Conservation (phyloP, 2,329 filamentous ascomycete genomes). For the Sarocladiaceae sp. region DNA sequence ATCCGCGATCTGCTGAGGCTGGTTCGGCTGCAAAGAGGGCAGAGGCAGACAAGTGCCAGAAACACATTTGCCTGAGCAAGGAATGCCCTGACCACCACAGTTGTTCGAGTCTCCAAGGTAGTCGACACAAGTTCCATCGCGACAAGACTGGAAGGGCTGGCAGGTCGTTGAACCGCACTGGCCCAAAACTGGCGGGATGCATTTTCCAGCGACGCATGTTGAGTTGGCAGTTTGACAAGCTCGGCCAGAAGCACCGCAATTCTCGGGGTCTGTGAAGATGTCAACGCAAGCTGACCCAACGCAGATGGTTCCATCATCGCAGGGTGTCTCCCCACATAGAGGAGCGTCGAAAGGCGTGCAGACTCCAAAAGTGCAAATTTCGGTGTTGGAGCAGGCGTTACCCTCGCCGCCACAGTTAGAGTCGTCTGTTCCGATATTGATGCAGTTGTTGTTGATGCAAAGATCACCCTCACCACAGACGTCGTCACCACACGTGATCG, state of each 20-base stretch:
- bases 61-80: slow-evolving; percentile 3
- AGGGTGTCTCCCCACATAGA: neutral
- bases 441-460: neutral
- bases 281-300: neutral
- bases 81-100: slow-evolving; percentile 2
- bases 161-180: neutral
- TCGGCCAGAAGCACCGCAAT: neutral
- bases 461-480: neutral
- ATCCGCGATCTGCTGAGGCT: neutral
- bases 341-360: slow-evolving; percentile 5
- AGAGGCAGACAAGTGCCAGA: slow-evolving; percentile 2
- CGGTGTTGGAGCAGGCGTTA: neutral
- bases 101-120: slow-evolving; percentile 3
- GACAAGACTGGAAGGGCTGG: neutral
- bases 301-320: neutral
- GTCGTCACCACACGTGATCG: neutral
- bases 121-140: neutral
- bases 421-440: neutral
- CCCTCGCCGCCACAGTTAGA: neutral
- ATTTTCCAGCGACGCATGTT: slow-evolving; percentile 1
- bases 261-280: slow-evolving; percentile 3
- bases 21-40: neutral
- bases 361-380: neutral
- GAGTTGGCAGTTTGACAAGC: neutral
- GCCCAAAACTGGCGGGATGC: neutral